Base-by-base conservation (phyloP, 768 basidiomycete genomes). In the Boletus subcaerulescens region DNA sequence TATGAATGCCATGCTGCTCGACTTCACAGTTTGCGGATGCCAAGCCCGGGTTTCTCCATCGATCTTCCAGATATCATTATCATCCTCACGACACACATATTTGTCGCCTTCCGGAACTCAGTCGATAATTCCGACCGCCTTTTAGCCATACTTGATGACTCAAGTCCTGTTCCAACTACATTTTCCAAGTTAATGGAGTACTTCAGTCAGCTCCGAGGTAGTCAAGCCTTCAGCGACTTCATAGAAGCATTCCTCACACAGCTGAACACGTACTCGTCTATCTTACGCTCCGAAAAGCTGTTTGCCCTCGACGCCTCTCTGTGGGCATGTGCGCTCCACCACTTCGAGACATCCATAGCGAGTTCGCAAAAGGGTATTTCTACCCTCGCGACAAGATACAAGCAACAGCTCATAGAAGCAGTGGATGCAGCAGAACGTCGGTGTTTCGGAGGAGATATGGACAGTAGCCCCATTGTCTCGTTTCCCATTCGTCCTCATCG, bases 371-470 rank as follows among this genome's bases (percentile, higher is more conserved):
- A 64, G 47, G 63, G 52, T 39, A 50, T 49, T 43, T 58, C 60
- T 42, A 41, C 59, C 13, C 64, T 68, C 39, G 57, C 76, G 44
- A 67, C 69, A 49, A 58, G 60, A 31, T 74, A 76, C 57, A 74
- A 75, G n/a, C 65, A 63, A 31, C 61, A 72, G 45, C 62, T 83
- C 17, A 76, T 83, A 50, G 73, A 74, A 33, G 60, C 65, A 15
- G 75, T 81, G 17, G 83, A 83, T 26, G 73, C 73, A n/a, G 81
- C 81, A 12, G 83, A 85, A 64, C 61, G 67, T 36, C 71, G 74
- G 40, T 81, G 77, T 53, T 80, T 78, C 36, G 76, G 75, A 29
- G 48, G 62, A 20, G 51, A 48, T 42, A 22, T 41, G 17, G 45
- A 49, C 41, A 55, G 43, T 43, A 63, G 64, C 45, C 65, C 64